Evolutionary conservation across 1,139 yeast genomes (phyloP).

Genomic region (Blastobotrys proliferans): DNA sequence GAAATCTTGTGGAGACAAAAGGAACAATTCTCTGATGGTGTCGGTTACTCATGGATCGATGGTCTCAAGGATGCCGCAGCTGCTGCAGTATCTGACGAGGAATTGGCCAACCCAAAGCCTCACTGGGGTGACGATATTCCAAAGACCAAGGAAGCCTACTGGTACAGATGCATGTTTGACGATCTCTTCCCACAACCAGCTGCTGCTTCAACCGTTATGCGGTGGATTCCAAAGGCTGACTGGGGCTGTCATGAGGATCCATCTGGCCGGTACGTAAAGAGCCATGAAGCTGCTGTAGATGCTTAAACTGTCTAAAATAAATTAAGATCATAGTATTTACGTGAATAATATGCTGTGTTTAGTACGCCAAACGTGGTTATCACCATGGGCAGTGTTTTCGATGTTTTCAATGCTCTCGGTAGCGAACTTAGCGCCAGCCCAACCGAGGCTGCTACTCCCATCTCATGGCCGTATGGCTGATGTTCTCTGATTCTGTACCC

Average conservation of each 20-base stretch:
- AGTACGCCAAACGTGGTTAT: slow-evolving; percentile 62
- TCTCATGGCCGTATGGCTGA: slow-evolving; percentile 67
- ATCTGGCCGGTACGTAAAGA: slow-evolving; percentile 91
- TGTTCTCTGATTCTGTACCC: slow-evolving; percentile 61
- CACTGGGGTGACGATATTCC: slow-evolving; percentile 97
- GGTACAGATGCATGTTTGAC: slow-evolving; percentile 97
- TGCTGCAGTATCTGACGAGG: slow-evolving; percentile 78
- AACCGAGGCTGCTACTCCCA: slow-evolving; percentile 70
- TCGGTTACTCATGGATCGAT: slow-evolving; percentile 99
- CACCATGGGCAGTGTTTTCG: slow-evolving; percentile 71
- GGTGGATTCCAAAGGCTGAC: slow-evolving; percentile 99
- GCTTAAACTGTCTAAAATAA: background rate
- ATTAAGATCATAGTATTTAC: slow-evolving; percentile 54
- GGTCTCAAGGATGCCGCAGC: slow-evolving; percentile 95
- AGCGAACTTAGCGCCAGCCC: slow-evolving; percentile 62
- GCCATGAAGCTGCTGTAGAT: slow-evolving; percentile 47
- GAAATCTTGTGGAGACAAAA: slow-evolving; percentile 99
- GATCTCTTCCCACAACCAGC: slow-evolving; percentile 84
- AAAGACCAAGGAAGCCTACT: slow-evolving; percentile 97
- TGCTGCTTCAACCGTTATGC: slow-evolving; percentile 95
- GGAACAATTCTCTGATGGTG: slow-evolving; percentile 99
- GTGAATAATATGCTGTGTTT: slow-evolving; percentile 64
- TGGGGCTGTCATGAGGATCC: slow-evolving; percentile 99
- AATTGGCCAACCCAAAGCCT: slow-evolving; percentile 82
- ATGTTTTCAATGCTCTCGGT: slow-evolving; percentile 58